phyloP scores from a whole-genome alignment of 768 basidiomycete genomes.

The Lactarius indigo region DNA sequence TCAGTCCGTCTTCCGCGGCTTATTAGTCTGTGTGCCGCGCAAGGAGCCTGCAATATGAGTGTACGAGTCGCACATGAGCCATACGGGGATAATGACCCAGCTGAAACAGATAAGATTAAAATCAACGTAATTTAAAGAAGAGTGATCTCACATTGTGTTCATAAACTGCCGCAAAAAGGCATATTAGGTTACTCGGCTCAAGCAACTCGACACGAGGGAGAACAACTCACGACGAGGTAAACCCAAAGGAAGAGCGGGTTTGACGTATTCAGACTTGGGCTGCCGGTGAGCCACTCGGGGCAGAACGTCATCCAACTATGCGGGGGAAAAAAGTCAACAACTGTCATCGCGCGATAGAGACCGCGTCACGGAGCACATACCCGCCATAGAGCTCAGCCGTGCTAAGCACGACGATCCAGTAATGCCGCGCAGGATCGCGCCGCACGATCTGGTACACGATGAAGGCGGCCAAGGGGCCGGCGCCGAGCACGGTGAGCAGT shows the following conservation, averaged over 20 bases:
- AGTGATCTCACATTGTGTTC: constrained; percentile 63
- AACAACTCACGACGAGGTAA: constrained; percentile 63
- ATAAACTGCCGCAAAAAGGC: constrained; percentile 52
- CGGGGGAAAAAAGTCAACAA: too few relatives aligned
- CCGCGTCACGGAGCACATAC: constrained; percentile 34
- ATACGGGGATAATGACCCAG: constrained; percentile 76
- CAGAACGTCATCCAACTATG: constrained; percentile 78
- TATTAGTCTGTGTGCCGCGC: constrained; percentile 32
- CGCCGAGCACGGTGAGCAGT: constrained; percentile 76
- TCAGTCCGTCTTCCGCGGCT: constrained; percentile 14
- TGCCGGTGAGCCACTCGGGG: constrained; percentile 81
- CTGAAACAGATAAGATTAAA: constrained; percentile 35
- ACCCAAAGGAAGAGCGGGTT: constrained; percentile 75
- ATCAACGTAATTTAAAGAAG: constrained; percentile 3
- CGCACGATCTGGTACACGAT: constrained; percentile 62
- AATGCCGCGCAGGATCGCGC: constrained; percentile 63
- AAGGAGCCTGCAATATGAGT: constrained; percentile 60
- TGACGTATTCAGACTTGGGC: constrained; percentile 65
- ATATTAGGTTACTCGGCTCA: neutral
- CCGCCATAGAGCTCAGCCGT: constrained; percentile 79
- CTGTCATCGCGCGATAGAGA: too few relatives aligned
- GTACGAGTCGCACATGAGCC: constrained; percentile 78
- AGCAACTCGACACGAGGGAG: constrained; percentile 37
- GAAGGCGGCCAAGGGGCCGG: constrained; percentile 70
- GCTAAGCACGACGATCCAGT: constrained; percentile 76